These are phyloP conservation scores for Penicillium coffeae DNA, from an alignment of 495 filamentous ascomycete genomes.

Conservation along the genomic window DNA sequence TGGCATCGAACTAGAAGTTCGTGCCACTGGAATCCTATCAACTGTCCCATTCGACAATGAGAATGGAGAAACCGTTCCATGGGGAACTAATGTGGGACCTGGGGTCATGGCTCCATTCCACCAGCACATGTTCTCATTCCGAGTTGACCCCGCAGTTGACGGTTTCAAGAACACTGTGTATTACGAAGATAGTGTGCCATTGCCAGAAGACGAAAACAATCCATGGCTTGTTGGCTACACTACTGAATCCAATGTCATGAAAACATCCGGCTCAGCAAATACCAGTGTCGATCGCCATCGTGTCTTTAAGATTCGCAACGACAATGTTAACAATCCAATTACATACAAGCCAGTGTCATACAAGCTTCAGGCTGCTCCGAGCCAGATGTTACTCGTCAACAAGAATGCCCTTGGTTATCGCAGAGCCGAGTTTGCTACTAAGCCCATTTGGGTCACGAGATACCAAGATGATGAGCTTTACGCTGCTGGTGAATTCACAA, in stretches of 20 bases:
- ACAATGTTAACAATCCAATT: constrained; percentile 59
- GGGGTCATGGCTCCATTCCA: constrained; percentile 77
- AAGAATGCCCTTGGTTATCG: constrained; percentile 62
- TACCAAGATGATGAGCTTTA: constrained; percentile 77
- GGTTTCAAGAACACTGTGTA: constrained; percentile 68
- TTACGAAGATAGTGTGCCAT: constrained; percentile 67
- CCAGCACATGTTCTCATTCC: constrained; percentile 88
- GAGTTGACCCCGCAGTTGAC: constrained; percentile 78
- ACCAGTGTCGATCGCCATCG: constrained; percentile 60
- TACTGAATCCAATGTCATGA: constrained; percentile 56
- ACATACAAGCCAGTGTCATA: constrained; percentile 76
- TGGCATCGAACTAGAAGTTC: constrained; percentile 73
- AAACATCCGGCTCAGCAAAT: constrained; percentile 59
- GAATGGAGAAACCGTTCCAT: constrained; percentile 56
- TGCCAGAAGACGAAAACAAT: constrained; percentile 71
- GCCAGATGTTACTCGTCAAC: constrained; percentile 77
- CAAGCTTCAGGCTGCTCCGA: constrained; percentile 69
- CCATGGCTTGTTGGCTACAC: constrained; percentile 77
- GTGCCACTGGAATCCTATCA: constrained; percentile 82
- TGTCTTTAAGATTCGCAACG: constrained; percentile 78
- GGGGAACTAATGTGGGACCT: constrained; percentile 83
- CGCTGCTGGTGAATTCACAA: constrained; percentile 81
- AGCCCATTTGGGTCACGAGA: constrained; percentile 75
- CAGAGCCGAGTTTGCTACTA: constrained; percentile 79
- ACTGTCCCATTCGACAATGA: constrained; percentile 71